Base-by-base conservation (phyloP, 2,329 filamentous ascomycete species). In the Ceratocystis destructans region DNA sequence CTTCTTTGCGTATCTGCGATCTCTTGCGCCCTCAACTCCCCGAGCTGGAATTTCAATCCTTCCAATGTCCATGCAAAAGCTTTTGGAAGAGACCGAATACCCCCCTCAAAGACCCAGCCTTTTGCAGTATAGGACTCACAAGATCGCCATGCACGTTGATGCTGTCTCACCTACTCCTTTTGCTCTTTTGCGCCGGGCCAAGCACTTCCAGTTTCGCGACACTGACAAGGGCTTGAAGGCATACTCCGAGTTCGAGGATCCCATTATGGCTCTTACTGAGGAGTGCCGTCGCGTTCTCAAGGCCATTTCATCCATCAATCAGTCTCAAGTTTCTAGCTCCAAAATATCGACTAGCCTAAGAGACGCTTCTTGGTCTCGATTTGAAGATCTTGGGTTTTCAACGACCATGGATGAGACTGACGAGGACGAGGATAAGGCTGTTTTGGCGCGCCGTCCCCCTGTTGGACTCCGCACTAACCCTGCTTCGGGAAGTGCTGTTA, bases 1-100 rank as follows among this genome's bases (percentile, higher is more conserved):
- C 65, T 99, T 99, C 80, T 99, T 99, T 74, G 94, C 94, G 66
- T 99, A 97, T 74, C 83, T 99, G 61, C 85, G 94, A 71, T 96
- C 92, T 0, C 78, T 96, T 61, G 86, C 90, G 1, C 93, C 94
- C n/a, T 87, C 93, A 69, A 83, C 86, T 69, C 83, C 84, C 37
- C 79, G 87, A 64, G 89, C 85, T 69, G 89, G 89, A 61, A 96
- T 97, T 69, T 89, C 92, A 0, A 83, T 87, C 70, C 82, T 99
- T 17, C 94, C 94, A 7, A 87, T 92, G 73, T 96, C 94, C 12
- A 81, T 99, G 20, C 91, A 96, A 76, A 89, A 93, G 70, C 81
- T 99, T 12, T 81, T 97, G 45, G 86, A 93, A 72, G 91, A 96
- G 71, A 96, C 93, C 62, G 90, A 96, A 73, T 99, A 99, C 72